Evolutionary conservation across 2,329 filamentous ascomycete species (phyloP).

Genomic region (Dactylella cylindrospora): DNA sequence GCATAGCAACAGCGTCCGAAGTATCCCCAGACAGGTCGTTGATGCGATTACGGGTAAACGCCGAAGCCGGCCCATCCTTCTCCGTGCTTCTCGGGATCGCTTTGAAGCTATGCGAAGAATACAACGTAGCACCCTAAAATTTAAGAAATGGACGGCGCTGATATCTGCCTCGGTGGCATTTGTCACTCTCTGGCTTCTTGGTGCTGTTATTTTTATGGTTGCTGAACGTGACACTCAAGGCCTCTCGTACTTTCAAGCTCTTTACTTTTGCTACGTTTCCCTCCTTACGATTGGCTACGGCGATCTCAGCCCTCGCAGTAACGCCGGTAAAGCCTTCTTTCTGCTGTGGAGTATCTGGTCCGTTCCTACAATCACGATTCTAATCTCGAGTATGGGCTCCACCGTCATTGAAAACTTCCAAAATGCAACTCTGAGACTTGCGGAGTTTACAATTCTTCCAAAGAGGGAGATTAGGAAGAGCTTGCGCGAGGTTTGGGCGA

Average conservation of each 20-base stretch:
- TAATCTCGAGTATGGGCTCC: constrained; percentile 80
- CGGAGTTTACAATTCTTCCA: constrained; percentile 67
- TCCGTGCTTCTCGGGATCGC: constrained; percentile 37
- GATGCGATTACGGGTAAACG: constrained; percentile 9
- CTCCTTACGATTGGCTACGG: constrained; percentile 87
- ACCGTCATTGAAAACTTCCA: constrained; percentile 74
- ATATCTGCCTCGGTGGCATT: constrained; percentile 68
- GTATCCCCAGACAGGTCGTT: constrained; percentile 13
- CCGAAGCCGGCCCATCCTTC: constrained; percentile 24
- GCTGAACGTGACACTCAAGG: constrained; percentile 58
- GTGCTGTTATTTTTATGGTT: constrained; percentile 73
- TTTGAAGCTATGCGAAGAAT: constrained; percentile 82
- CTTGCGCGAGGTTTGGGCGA: constrained; percentile 8
- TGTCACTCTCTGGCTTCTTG: constrained; percentile 75
- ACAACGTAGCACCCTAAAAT: constrained; percentile 65
- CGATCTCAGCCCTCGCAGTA: constrained; percentile 73
- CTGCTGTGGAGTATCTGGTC: constrained; percentile 87
- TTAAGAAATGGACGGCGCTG: constrained; percentile 74
- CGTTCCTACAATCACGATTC: constrained; percentile 81
- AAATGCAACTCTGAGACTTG: constrained; percentile 61
- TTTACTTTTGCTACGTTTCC: constrained; percentile 85
- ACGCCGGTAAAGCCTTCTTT: constrained; percentile 79
- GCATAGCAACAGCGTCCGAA: constrained; percentile 16
- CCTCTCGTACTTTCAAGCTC: constrained; percentile 73
- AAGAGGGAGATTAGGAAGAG: constrained; percentile 52